Evolutionary conservation across 257 asterid genomes (phyloP), one percentile per base, ranked within the genome.

Genomic region (Haberlea rhodopensis): DNA sequence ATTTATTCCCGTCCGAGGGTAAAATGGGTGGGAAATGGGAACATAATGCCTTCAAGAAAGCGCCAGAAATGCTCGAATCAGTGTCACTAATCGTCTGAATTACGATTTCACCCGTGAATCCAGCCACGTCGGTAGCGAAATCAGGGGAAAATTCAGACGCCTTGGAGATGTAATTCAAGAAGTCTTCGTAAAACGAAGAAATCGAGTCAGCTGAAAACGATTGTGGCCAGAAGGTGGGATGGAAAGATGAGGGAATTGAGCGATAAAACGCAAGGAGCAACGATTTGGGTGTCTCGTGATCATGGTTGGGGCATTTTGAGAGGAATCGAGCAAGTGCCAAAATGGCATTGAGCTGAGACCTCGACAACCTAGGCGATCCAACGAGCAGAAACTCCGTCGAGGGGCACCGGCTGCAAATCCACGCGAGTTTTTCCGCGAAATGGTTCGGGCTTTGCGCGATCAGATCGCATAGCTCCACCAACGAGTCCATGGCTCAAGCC

Each of bases 331-430:
- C 87, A 4, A 86, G 68, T 19, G 92, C 90, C 43, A 94, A 92
- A 56, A 85, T 71, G 34, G 89, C 96, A 76, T 90, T 84, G 68
- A 94, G 92, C 78, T 90, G 99, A 37, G 95, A 81, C 85, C 92
- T 80, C 32, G 97, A 80, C 66, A 94, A 84, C 74, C 83, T 79
- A 20, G 95, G 88, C 78, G 96, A 86, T 87, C 92, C 95, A 43
- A 63, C 57, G 10, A 90, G 75, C 37, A 90, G 72, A 22, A 73
- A 66, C 80, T 92, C 94, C 43, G 87, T 75, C 73, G 91, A 77
- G 69, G 97, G 99, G 59, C 99, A 94, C 43, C 99, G 87, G 76
- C 84, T 80, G 81, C 96, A 94, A 69, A 94, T 84, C 97, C 97
- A 87, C 21, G 77, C 78, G 57, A 94, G 76, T 71, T 94, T 90